Percentiles rank a stretch among this genome's conserved stretches.
phyloP scores from a whole-genome alignment of 2,329 filamentous ascomycete genomes.

The Emericellopsis atlantica region DNA sequence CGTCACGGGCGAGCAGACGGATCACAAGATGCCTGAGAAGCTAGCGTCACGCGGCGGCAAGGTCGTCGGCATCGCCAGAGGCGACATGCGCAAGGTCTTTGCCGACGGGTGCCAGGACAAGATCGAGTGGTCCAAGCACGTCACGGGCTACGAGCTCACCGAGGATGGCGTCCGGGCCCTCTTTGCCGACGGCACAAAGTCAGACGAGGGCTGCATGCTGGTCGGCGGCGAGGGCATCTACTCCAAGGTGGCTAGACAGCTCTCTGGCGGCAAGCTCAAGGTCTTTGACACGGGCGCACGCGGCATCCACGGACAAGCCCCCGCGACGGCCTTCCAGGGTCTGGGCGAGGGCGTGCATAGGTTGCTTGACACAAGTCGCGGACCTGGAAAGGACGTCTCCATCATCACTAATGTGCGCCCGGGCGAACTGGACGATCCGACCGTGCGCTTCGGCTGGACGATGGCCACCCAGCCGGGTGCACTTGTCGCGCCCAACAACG shows the following conservation, averaged over 20 bases:
- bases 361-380: constrained; percentile 32
- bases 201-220: constrained; percentile 44
- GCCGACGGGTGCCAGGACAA: constrained; percentile 40
- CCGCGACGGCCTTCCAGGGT: constrained; percentile 44
- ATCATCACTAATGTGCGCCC: constrained; percentile 53
- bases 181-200: constrained; percentile 48
- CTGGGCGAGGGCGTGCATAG: constrained; percentile 52
- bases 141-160: constrained; percentile 46
- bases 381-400: constrained; percentile 29
- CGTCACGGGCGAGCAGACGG: constrained; percentile 32
- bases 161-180: constrained; percentile 38
- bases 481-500: constrained; percentile 43
- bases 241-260: constrained; percentile 45
- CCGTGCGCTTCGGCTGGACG: constrained; percentile 51
- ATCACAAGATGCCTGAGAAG: constrained; percentile 13
- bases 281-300: constrained; percentile 51
- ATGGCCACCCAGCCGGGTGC: constrained; percentile 43
- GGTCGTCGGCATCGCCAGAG: constrained; percentile 49
- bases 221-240: constrained; percentile 51
- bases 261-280: constrained; percentile 43
- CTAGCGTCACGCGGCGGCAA: constrained; percentile 42
- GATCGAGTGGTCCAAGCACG: constrained; percentile 42
- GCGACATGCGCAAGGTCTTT: too few species aligned
- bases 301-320: constrained; percentile 54
- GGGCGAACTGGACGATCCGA: constrained; percentile 43